Evolutionary conservation across 208 protist genomes (phyloP).

Genomic region (Leishmania martiniquensis): DNA sequence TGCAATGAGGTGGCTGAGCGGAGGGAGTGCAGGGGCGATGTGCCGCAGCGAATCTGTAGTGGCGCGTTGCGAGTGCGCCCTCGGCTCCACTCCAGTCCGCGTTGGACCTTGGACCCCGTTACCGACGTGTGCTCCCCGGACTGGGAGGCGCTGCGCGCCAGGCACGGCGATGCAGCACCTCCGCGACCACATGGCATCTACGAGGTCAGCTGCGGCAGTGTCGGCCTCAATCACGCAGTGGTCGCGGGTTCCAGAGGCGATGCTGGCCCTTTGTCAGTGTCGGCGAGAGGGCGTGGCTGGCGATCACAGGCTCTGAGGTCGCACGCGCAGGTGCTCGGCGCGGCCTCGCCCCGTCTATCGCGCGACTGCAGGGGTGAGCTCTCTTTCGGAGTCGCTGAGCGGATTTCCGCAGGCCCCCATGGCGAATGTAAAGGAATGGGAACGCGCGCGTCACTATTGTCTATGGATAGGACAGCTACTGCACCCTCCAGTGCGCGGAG

Average conservation of each 20-base stretch:
- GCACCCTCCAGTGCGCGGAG: neutral
- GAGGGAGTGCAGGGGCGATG: neutral
- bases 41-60: neutral
- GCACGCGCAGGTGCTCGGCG: neutral
- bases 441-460: neutral
- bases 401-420: neutral
- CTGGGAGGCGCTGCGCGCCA: conserved; percentile 3
- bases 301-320: neutral
- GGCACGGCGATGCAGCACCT: neutral
- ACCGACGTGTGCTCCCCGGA: conserved; percentile 5
- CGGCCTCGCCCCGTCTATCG: neutral
- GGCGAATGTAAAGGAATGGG: neutral
- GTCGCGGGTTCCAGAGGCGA: neutral
- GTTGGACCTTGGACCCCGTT: neutral
- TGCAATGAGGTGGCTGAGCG: neutral
- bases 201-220: conserved; percentile 1
- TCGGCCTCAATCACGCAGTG: neutral
- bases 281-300: neutral
- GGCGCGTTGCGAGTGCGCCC: neutral
- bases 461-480: neutral
- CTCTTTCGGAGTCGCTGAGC: neutral
- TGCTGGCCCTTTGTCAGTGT: neutral
- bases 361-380: neutral
- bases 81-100: neutral
- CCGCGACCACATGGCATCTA: neutral